Conservation (phyloP, 192 early-diverging fungal species). For the Chytriomyces confervae region DNA sequence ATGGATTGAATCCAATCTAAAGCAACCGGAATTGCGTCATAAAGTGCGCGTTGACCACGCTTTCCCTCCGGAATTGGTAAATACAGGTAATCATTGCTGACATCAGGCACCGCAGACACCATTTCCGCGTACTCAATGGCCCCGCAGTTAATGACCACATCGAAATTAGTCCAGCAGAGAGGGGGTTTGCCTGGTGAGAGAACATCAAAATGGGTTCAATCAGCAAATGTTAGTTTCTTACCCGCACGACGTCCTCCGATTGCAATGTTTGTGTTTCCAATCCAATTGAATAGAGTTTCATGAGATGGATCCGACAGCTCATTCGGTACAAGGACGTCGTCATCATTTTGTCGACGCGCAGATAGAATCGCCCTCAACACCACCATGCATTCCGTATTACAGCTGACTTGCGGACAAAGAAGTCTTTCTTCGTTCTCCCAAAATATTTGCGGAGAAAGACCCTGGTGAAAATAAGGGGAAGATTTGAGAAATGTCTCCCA, state of each 20-base stretch:
- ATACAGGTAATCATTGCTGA: constrained; percentile 60
- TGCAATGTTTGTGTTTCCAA: constrained; percentile 67
- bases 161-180: constrained; percentile 70
- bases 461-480: constrained; percentile 36
- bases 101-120: not conserved
- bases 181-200: constrained; percentile 55
- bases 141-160: constrained; percentile 84
- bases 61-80: constrained; percentile 88
- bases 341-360: not conserved
- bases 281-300: constrained; percentile 50
- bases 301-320: not conserved
- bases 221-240: not conserved
- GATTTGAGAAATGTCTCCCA: too few species aligned
- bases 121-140: constrained; percentile 54
- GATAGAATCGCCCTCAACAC: too few species aligned
- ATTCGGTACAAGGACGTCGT: constrained; percentile 49
- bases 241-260: constrained; percentile 55
- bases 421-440: constrained; percentile 60
- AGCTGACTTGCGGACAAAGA: constrained; percentile 3
- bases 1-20: constrained; percentile 57
- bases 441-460: constrained; percentile 67
- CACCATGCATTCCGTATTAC: too few species aligned
- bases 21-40: constrained; percentile 60
- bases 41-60: constrained; percentile 74
- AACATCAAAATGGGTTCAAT: constrained; percentile 5